Evolutionary conservation across 1,139 yeast species (phyloP).

Genomic region (Blastobotrys ciferrii): DNA sequence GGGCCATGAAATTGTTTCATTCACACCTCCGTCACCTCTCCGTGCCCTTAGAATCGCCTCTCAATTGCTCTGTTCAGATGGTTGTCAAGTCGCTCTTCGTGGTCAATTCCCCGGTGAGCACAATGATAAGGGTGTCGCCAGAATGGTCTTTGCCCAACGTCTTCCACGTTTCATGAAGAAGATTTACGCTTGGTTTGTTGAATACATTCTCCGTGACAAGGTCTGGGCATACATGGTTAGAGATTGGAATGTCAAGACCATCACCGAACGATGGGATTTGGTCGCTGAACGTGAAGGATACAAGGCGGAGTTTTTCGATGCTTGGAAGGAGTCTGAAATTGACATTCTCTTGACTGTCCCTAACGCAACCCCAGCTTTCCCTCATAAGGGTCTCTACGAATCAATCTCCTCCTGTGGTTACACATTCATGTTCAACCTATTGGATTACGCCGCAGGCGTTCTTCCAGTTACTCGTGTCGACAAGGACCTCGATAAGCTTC

Average conservation of each 20-base stretch:
- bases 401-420: conserved; percentile 45
- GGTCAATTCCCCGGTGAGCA: conserved; percentile 37
- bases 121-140: conserved; percentile 40
- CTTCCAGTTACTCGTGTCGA: conserved; percentile 61
- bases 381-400: conserved; percentile 39
- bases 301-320: conserved; percentile 37
- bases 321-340: conserved; percentile 39
- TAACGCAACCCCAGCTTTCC: conserved; percentile 43
- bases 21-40: conserved; percentile 48
- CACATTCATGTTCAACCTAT: conserved; percentile 57
- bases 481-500: conserved; percentile 43
- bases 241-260: conserved; percentile 40
- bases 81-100: conserved; percentile 35
- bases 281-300: conserved; percentile 42
- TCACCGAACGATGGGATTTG: conserved; percentile 40
- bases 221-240: conserved; percentile 43
- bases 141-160: conserved; percentile 34
- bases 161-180: conserved; percentile 39
- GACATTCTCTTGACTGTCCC: conserved; percentile 42
- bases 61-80: conserved; percentile 40
- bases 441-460: conserved; percentile 58
- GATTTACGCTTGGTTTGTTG: conserved; percentile 39
- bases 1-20: conserved; percentile 62
- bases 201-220: conserved; percentile 36
- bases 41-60: conserved; percentile 41